Conservation (phyloP, 1,139 yeast genomes). For the Debaryomyces fabryi region DNA sequence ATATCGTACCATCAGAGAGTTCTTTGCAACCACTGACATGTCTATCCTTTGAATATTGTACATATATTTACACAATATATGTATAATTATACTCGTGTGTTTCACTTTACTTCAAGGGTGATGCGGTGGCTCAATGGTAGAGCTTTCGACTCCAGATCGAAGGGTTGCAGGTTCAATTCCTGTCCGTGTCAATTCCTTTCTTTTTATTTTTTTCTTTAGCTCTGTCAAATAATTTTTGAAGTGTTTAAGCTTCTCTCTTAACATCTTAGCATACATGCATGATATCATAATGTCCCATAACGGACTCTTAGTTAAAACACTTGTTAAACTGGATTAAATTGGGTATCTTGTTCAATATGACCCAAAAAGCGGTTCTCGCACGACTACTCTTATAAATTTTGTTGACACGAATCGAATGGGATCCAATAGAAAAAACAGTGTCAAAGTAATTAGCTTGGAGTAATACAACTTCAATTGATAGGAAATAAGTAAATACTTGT, state of each 20-base stretch:
- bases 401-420: constrained; percentile 16
- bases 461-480: constrained; percentile 4
- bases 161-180: constrained; percentile 43
- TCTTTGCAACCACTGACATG: too few species aligned
- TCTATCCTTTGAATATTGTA: too few species aligned
- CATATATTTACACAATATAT: too few species aligned
- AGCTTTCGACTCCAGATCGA: constrained; percentile 79
- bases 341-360: not conserved
- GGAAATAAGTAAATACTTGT: not conserved
- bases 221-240: too few species aligned
- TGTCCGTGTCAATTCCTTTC: constrained; percentile 35
- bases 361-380: constrained; percentile 5
- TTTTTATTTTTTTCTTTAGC: constrained; percentile 8
- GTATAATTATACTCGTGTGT: too few species aligned
- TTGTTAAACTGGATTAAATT: not conserved
- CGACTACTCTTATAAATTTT: constrained; percentile 10
- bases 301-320: not conserved
- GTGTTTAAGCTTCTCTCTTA: too few species aligned
- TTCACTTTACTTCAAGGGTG: constrained; percentile 37
- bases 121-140: constrained; percentile 95
- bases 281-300: not conserved
- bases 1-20: too few species aligned
- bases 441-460: constrained; percentile 4
- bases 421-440: constrained; percentile 5
- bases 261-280: too few species aligned